phyloP scores from a whole-genome alignment of 2,329 filamentous ascomycete genomes.

The Ceratocystiopsis sp. region DNA sequence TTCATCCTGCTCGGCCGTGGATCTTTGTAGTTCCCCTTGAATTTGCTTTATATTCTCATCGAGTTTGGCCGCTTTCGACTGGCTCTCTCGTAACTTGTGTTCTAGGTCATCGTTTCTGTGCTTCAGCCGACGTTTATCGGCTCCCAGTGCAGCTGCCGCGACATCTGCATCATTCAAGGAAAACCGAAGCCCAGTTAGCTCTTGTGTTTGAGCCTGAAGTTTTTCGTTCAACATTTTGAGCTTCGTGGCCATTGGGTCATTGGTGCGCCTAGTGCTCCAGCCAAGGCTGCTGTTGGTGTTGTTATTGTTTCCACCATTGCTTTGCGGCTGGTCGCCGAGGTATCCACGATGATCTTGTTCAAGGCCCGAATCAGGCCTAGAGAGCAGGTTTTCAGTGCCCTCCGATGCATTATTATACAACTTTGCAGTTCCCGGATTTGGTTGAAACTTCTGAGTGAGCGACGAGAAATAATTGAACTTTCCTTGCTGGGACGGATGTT shows the following conservation, averaged over 20 bases:
- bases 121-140: conserved; percentile 7
- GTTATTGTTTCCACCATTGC: neutral
- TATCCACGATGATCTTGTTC: no score
- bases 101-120: conserved; percentile 8
- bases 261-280: neutral
- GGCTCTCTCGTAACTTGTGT: conserved; percentile 15
- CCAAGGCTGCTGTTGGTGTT: no score
- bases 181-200: conserved; percentile 7
- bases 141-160: conserved; percentile 1
- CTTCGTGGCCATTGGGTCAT: conserved; percentile 5
- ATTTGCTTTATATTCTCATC: conserved; percentile 20
- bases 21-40: conserved; percentile 22
- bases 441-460: conserved; percentile 2
- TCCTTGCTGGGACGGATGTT: no score
- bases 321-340: neutral
- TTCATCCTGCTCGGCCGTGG: conserved; percentile 24
- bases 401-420: neutral
- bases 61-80: conserved; percentile 14
- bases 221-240: conserved; percentile 4
- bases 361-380: neutral
- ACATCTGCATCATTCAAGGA: conserved; percentile 4
- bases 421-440: no score
- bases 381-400: neutral
- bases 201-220: conserved; percentile 1
- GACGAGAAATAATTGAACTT: conserved; percentile 3